phyloP scores from a whole-genome alignment of 257 asterid species.

The Thymus quinquecostatus region DNA sequence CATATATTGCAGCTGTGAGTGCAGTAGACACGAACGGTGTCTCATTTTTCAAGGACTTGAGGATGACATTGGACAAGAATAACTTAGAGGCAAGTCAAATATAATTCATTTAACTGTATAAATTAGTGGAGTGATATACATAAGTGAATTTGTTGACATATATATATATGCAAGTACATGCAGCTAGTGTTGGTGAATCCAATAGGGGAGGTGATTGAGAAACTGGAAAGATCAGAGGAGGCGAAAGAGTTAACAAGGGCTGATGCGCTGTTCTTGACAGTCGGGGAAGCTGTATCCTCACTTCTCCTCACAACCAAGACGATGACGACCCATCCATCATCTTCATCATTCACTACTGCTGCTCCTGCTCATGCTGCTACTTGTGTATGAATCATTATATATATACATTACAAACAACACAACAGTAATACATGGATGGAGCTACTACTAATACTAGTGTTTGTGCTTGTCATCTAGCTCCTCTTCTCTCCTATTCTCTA shows the following conservation, averaged over 20 bases:
- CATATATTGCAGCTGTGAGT: constrained; percentile 61
- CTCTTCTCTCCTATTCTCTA: too few species aligned
- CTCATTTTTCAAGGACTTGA: constrained; percentile 77
- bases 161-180: neutral
- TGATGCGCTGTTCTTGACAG: constrained; percentile 76
- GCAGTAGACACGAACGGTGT: constrained; percentile 79
- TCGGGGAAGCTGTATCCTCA: constrained; percentile 75
- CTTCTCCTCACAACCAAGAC: constrained; percentile 53
- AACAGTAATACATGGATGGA: too few species aligned
- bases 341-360: too few species aligned
- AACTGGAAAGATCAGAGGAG: constrained; percentile 60
- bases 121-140: neutral
- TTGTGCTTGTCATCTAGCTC: too few species aligned
- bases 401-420: too few species aligned
- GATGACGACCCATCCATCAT: neutral
- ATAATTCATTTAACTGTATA: neutral
- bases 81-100: constrained; percentile 62
- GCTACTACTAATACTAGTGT: too few species aligned
- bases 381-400: constrained; percentile 27
- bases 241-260: constrained; percentile 51
- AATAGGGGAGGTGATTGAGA: constrained; percentile 77
- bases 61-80: constrained; percentile 58
- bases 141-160: neutral
- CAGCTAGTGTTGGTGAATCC: constrained; percentile 90
- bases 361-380: constrained; percentile 28